phyloP scores from a whole-genome alignment of 2,329 filamentous ascomycete species.

The Arthrinium phaeospermum region DNA sequence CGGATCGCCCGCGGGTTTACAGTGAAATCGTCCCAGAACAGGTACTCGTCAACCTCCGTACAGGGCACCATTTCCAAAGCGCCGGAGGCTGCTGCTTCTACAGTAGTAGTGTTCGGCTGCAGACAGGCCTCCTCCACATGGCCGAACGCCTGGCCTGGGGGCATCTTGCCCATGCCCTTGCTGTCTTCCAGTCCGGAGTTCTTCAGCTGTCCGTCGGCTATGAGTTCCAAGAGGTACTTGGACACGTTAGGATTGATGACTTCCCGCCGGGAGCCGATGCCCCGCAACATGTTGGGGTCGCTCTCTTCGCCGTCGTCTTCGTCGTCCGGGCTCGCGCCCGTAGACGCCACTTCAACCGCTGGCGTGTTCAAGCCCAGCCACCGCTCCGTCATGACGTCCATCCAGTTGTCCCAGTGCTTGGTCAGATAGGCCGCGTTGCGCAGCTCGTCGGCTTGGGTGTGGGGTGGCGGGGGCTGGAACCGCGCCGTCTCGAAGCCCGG shows the following conservation, averaged over 20 bases:
- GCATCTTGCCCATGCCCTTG: slow-evolving; percentile 47
- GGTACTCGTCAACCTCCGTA: slow-evolving; percentile 49
- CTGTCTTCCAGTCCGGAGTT: slow-evolving; percentile 48
- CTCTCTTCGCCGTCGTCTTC: slow-evolving; percentile 35
- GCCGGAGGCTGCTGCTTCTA: slow-evolving; percentile 5
- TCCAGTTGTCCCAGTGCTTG: slow-evolving; percentile 53
- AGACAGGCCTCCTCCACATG: slow-evolving; percentile 52
- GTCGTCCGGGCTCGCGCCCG: slow-evolving; percentile 24
- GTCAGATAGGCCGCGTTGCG: slow-evolving; percentile 60
- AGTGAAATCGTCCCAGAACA: slow-evolving; percentile 59
- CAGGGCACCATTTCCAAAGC: slow-evolving; percentile 43
- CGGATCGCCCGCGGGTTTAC: slow-evolving; percentile 45
- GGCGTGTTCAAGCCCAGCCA: slow-evolving; percentile 48
- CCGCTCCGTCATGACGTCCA: slow-evolving; percentile 46
- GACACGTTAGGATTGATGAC: slow-evolving; percentile 49
- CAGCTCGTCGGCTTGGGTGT: slow-evolving; percentile 56
- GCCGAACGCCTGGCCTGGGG: slow-evolving; percentile 43
- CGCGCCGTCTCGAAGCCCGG: slow-evolving; percentile 58
- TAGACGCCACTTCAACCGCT: slow-evolving; percentile 19
- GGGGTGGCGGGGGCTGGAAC: slow-evolving; percentile 48
- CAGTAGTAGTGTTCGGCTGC: slow-evolving; percentile 24
- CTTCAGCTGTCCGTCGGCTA: slow-evolving; percentile 55
- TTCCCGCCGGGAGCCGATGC: slow-evolving; percentile 38
- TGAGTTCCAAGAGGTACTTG: slow-evolving; percentile 48
- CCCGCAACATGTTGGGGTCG: slow-evolving; percentile 38